phyloP scores from a whole-genome alignment of 345 rosid species.

The Pugionium cornutum region DNA sequence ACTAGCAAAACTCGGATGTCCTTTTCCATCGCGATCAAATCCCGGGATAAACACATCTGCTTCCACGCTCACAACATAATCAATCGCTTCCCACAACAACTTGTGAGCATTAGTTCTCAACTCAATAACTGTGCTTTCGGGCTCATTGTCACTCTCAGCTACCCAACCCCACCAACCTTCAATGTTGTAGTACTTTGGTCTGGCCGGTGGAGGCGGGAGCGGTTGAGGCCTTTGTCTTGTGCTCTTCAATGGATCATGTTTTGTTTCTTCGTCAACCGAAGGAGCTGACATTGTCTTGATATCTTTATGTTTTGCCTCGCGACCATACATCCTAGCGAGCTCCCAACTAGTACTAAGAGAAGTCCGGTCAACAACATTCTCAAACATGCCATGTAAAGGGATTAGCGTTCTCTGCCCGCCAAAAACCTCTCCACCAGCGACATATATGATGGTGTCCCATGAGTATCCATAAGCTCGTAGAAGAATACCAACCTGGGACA shows the following conservation, averaged over 20 bases:
- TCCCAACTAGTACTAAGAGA: slow-evolving; percentile 88
- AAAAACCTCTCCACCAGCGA: slow-evolving; percentile 93
- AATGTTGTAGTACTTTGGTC: slow-evolving; percentile 83
- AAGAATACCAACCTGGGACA: slow-evolving; percentile 81
- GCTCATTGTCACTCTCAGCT: slow-evolving; percentile 98
- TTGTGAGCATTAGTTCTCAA: slow-evolving; percentile 96
- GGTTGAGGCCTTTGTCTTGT: slow-evolving; percentile 92
- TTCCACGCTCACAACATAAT: slow-evolving; percentile 77
- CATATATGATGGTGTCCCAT: slow-evolving; percentile 81
- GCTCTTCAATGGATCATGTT: slow-evolving; percentile 60
- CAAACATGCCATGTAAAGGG: slow-evolving; percentile 91
- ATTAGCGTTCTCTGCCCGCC: slow-evolving; percentile 90
- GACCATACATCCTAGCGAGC: slow-evolving; percentile 81
- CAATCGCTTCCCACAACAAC: slow-evolving; percentile 94
- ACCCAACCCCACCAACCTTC: slow-evolving; percentile 99
- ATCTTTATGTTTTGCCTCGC: slow-evolving; percentile 63
- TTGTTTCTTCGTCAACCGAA: slow-evolving; percentile 53
- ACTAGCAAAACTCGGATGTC: slow-evolving; percentile 89
- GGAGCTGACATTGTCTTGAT: slow-evolving; percentile 51
- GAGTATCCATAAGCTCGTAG: slow-evolving; percentile 93
- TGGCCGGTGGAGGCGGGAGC: slow-evolving; percentile 92
- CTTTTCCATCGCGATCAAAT: slow-evolving; percentile 89
- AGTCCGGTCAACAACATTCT: slow-evolving; percentile 88
- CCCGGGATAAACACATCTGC: slow-evolving; percentile 94
- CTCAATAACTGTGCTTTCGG: slow-evolving; percentile 93